These are phyloP conservation scores for Kodamaea neixiangensis DNA, from an alignment of 805 yeast genomes.

Conservation along the genomic window DNA sequence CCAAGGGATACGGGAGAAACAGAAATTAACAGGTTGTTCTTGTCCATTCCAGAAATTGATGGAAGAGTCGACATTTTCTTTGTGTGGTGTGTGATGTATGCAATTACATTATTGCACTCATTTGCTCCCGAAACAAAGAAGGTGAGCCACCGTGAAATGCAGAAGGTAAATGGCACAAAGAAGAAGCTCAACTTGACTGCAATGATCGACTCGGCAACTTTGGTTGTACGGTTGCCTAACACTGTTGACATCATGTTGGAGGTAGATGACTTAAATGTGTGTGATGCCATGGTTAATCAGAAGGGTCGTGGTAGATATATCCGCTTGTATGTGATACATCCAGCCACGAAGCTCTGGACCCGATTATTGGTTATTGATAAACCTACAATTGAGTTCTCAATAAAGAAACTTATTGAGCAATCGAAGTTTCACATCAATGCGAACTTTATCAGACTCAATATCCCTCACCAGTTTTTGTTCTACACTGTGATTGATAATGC, in stretches of 20 bases:
- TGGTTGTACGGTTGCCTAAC: conserved; percentile 47
- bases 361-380: conserved; percentile 36
- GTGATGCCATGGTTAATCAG: conserved; percentile 29
- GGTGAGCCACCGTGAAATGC: conserved; percentile 29
- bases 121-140: conserved; percentile 36
- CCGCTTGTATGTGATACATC: conserved; percentile 52
- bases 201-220: conserved; percentile 33
- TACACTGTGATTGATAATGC: conserved; percentile 81
- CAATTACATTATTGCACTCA: conserved; percentile 31
- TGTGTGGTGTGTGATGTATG: conserved; percentile 44
- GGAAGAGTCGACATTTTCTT: conserved; percentile 42
- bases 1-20: conserved; percentile 10
- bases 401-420: conserved; percentile 8
- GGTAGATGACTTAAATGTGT: conserved; percentile 32
- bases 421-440: conserved; percentile 25
- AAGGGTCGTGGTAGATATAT: conserved; percentile 31
- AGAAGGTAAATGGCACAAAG: conserved; percentile 16
- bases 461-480: conserved; percentile 76
- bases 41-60: conserved; percentile 38
- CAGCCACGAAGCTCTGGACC: conserved; percentile 46
- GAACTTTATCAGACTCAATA: conserved; percentile 47
- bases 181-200: conserved; percentile 33
- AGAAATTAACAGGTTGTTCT: conserved; percentile 28
- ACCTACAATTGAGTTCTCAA: conserved; percentile 24
- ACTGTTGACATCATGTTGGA: conserved; percentile 51